Evolutionary conservation across 331 rosid genomes (phyloP).

Genomic region (Erythrophleum ivorense): DNA sequence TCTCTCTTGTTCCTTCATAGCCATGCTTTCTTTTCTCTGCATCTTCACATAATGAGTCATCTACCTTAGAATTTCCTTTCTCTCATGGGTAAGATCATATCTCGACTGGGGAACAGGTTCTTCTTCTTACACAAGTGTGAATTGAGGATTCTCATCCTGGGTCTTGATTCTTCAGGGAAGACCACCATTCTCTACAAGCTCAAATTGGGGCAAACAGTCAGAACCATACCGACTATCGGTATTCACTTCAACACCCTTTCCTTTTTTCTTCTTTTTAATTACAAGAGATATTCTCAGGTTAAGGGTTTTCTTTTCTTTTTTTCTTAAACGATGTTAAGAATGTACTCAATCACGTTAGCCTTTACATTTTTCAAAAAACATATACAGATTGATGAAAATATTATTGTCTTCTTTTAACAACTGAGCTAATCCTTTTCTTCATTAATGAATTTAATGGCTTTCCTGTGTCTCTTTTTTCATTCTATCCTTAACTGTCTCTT

Average conservation of each 20-base stretch:
- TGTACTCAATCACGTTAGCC: no score
- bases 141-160: constrained; percentile 58
- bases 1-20: background rate
- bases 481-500: background rate
- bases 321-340: no score
- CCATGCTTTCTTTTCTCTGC: background rate
- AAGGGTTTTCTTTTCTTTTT: no score
- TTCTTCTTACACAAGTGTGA: constrained; percentile 47
- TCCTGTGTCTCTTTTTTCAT: background rate
- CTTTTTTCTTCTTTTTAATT: background rate
- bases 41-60: background rate
- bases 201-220: constrained; percentile 49
- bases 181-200: constrained; percentile 62
- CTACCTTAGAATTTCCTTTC: background rate
- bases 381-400: no score
- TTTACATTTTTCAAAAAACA: no score
- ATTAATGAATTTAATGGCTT: background rate
- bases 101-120: constrained; percentile 46
- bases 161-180: constrained; percentile 67
- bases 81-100: constrained; percentile 46
- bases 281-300: no score
- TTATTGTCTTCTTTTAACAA: no score
- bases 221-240: constrained; percentile 63
- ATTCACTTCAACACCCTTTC: background rate
- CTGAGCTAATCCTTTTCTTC: background rate